Conservation (phyloP, 2,329 filamentous ascomycete genomes). For the Cercospora zeae-maydis region DNA sequence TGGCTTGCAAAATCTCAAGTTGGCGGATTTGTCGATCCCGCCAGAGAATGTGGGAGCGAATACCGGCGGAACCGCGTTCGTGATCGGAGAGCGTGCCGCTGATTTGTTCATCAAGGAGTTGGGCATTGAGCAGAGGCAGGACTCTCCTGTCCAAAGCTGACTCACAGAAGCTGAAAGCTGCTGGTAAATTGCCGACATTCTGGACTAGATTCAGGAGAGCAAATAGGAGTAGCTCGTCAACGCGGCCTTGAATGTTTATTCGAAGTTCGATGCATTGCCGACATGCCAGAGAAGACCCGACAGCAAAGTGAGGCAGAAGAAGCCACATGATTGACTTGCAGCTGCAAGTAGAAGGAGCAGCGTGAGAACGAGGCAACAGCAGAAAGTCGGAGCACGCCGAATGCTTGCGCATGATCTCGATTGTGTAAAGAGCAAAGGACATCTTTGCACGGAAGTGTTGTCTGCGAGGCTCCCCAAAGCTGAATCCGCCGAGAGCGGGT, state of each 20-base stretch:
- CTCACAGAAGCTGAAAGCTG: background rate
- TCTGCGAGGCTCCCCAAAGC: background rate
- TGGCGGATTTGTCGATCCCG: constrained; percentile 44
- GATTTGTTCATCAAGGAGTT: constrained; percentile 42
- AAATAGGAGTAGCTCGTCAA: too few species aligned
- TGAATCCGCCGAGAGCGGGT: background rate
- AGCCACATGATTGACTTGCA: too few species aligned
- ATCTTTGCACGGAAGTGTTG: background rate
- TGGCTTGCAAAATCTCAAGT: constrained; percentile 41
- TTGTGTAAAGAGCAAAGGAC: background rate
- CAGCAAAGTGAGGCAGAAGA: too few species aligned
- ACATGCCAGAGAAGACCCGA: too few species aligned
- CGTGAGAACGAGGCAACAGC: too few species aligned
- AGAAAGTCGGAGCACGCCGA: too few species aligned
- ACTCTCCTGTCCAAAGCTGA: constrained; percentile 13
- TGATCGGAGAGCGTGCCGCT: constrained; percentile 43
- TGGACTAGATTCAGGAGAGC: too few species aligned
- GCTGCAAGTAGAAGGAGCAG: too few species aligned
- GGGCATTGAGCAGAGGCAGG: constrained; percentile 29
- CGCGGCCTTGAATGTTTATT: too few species aligned
- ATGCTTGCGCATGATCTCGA: too few species aligned
- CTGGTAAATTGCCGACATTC: background rate
- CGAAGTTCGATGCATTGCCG: too few species aligned
- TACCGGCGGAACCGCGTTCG: constrained; percentile 47
- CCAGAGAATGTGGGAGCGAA: constrained; percentile 47